Evolutionary conservation across 257 asterid species (phyloP), one percentile per base, ranked within the genome.

Genomic region (Schizonepeta tenuifolia): DNA sequence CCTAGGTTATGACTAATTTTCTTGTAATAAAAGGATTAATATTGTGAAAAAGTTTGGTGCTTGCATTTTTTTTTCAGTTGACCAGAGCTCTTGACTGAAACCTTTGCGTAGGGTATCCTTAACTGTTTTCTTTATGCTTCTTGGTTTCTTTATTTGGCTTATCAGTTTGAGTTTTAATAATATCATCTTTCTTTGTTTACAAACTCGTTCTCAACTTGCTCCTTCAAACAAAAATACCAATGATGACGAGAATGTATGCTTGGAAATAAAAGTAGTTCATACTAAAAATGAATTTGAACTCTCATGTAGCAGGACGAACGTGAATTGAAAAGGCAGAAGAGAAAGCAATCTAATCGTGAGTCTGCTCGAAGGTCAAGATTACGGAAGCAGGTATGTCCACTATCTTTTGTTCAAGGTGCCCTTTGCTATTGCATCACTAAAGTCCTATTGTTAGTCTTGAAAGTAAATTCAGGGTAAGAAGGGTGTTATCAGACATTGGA

Each of bases 331-430:
- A 83, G 89, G 73, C 99, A 92, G 77, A 92, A 92, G 88, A 79
- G 99, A 76, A 95, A 95, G 83, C 99, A 90, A 77, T 95, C 98
- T 31, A 95, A 95, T 75, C 84, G 99, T 61, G 99, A 95, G 89
- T 95, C 99, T 69, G 99, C 99, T 68, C 85, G 99, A 79, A 89
- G 99, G 58, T 92, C 99, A 74, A 88, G 99, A 77, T 79, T 95
- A 65, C 94, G 98, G 46, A 95, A 95, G 81, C 99, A 95, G 97
- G 99, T 92, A 75, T 20, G 38, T 10, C 60, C 28, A 21, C 21
- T 41, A 64, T 77, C 59, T n/a, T 40, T 66, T 66, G 17, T 41
- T 70, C 44, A 46, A 63, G 72, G 41, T 53, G 15, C 57, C 46
- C 22, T 24, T 60, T 50, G 31, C 57, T 69, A 35, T 60, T 67